Conservation (phyloP, 768 basidiomycete genomes). For the Rhodotorula graminis region DNA sequence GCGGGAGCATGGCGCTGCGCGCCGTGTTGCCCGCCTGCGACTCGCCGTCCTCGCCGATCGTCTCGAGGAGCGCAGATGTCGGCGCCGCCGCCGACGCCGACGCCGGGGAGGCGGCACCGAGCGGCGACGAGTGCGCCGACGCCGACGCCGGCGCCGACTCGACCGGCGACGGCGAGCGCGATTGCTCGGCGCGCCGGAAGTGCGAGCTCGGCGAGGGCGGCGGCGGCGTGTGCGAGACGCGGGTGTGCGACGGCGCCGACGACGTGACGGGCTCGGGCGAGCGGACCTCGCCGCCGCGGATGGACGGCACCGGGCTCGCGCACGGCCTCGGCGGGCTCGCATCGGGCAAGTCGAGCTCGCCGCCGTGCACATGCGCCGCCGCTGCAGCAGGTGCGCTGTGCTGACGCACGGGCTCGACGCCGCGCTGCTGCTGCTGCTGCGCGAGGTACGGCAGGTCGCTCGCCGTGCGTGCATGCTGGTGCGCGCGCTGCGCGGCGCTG, state of each 20-base stretch:
- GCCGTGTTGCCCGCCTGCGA: conserved; percentile 40
- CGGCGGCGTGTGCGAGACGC: conserved; percentile 13
- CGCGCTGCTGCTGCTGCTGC: no score
- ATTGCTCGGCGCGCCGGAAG: neutral
- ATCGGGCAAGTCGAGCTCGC: neutral
- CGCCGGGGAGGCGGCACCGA: no score
- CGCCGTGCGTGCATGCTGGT: neutral
- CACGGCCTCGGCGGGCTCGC: conserved; percentile 6
- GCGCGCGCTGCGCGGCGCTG: conserved; percentile 1
- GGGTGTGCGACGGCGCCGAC: neutral
- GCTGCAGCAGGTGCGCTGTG: neutral
- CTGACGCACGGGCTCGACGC: neutral
- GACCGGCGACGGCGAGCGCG: neutral
- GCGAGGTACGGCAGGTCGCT: neutral
- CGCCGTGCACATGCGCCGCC: no score
- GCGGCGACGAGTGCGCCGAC: no score
- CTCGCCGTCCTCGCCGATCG: conserved; percentile 44
- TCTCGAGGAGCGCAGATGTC: conserved; percentile 29
- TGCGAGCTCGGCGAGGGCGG: conserved; percentile 21
- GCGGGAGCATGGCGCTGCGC: conserved; percentile 1
- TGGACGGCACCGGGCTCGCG: conserved; percentile 8
- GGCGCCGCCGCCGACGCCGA: neutral
- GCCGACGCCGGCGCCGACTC: neutral
- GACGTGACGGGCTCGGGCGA: neutral
- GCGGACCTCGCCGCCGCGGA: neutral